Evolutionary conservation across 345 rosid genomes (phyloP), one percentile per base, ranked within the genome.

Genomic region (Gossypium anomalum): DNA sequence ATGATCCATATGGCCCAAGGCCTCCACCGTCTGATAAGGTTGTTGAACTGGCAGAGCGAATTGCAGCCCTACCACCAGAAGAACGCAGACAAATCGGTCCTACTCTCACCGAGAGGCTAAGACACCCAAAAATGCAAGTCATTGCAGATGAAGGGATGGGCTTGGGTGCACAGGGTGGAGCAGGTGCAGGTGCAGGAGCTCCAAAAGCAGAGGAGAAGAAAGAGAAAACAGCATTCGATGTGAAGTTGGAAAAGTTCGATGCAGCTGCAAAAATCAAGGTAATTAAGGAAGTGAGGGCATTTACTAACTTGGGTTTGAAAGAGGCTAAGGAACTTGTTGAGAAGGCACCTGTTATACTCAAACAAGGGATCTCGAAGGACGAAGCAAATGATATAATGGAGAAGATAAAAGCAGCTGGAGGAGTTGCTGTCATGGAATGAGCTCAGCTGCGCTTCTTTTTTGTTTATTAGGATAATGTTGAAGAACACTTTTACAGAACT

Each of bases 1-100:
- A 87, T 73, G 75, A 89, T 69, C 90, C 90, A 0, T 89, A 89
- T 73, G 90, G 90, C 59, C 90, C 86, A 3, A 82, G 80, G 67
- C 82, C 90, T n/a, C 86, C 87, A 0, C 89, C 93, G 9, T 83
- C 84, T 0, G 87, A 86, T 17, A 89, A 77, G 67, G 69, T 87
- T 57, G 61, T 86, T 67, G 82, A 83, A 76, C 86, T 89, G 71
- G 93, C 89, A 0, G 88, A 89, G 43, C 86, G 76, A 16, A 86
- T 87, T 22, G 87, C 84, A 15, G 75, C 87, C 13, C 44, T 86
- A 23, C 19, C 80, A 2, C 77, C 75, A 7, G 83, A 86, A 51
- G 89, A 84, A 53, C 79, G 83, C 25, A 14, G 51, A 38, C 87
- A 84, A 72, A 76, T 86, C 7, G 84, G 84, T 43, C 80, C 84